A percentile compares a stretch with the other conserved stretches of the same genome.
These are phyloP conservation scores for Dactylorhiza incarnata DNA, from an alignment of 106 monocot genomes.

Conservation along the genomic window DNA sequence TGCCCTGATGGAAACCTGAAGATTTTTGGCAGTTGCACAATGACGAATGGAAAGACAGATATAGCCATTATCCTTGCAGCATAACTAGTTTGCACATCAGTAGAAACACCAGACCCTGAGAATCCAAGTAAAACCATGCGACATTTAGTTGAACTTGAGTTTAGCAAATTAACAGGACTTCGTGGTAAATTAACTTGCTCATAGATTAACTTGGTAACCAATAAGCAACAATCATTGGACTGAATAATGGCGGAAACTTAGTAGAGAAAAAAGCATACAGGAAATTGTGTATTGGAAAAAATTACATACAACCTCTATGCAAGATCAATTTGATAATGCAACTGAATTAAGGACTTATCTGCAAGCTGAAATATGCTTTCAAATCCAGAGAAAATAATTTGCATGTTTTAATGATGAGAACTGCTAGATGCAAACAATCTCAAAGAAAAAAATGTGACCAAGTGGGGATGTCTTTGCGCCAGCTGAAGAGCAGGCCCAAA, in stretches of 20 bases:
- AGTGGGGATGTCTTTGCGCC: not conserved
- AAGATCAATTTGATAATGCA: not conserved
- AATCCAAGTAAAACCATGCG: conserved; percentile 4
- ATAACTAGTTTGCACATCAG: conserved; percentile 79
- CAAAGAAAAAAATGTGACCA: not conserved
- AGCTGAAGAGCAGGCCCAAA: not conserved
- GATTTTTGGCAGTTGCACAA: conserved; percentile 65
- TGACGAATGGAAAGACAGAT: conserved; percentile 75
- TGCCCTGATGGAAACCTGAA: conserved; percentile 50
- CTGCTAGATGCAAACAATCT: not conserved
- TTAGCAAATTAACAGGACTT: not conserved
- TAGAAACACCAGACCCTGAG: conserved; percentile 71
- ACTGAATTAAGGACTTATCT: not conserved
- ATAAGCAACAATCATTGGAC: not conserved
- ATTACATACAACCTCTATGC: not conserved
- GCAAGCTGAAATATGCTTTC: not conserved
- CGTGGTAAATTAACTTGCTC: not conserved
- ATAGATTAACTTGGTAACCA: not conserved
- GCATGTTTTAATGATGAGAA: not conserved
- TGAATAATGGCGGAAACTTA: not conserved
- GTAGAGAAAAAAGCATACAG: not conserved
- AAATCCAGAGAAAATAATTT: not conserved
- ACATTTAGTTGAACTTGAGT: not conserved
- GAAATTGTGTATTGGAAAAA: not conserved
- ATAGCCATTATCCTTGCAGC: conserved; percentile 89